Evolutionary conservation across 2,329 filamentous ascomycete genomes (phyloP).

Genomic region (Domatiomyces globalis): DNA sequence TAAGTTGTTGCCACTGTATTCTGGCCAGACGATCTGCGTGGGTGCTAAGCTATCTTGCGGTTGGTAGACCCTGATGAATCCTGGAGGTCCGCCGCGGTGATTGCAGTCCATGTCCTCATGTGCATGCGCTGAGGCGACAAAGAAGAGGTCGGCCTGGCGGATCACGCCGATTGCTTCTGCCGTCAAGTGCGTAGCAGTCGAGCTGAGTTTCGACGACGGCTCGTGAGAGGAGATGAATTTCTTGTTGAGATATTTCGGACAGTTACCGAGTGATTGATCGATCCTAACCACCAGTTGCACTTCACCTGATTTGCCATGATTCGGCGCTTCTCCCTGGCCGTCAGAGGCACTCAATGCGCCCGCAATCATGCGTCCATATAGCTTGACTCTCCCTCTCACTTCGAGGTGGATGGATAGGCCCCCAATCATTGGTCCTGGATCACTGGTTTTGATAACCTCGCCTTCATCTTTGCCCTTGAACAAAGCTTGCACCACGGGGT

Average conservation of each 20-base stretch:
- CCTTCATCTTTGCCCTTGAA: constrained; percentile 36
- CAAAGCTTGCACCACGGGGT: constrained; percentile 56
- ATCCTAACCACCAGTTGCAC: constrained; percentile 53
- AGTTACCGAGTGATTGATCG: constrained; percentile 49
- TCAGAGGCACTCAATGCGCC: constrained; percentile 37
- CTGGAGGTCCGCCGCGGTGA: constrained; percentile 58
- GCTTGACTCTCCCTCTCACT: constrained; percentile 56
- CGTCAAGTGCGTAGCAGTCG: constrained; percentile 36
- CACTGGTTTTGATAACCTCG: constrained; percentile 29
- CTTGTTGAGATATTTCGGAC: constrained; percentile 61
- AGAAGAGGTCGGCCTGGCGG: constrained; percentile 56
- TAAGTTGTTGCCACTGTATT: constrained; percentile 70
- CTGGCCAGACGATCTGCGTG: constrained; percentile 56
- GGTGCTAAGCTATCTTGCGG: constrained; percentile 33
- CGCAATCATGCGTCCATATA: constrained; percentile 55
- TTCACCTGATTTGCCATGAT: constrained; percentile 21
- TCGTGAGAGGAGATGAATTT: constrained; percentile 45
- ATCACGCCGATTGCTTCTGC: constrained; percentile 46
- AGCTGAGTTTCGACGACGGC: constrained; percentile 40
- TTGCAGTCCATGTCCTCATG: constrained; percentile 66
- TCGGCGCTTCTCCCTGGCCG: constrained; percentile 17
- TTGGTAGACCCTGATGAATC: constrained; percentile 51
- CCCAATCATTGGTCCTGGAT: constrained; percentile 39
- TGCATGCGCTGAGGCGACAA: constrained; percentile 55
- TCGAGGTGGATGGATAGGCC: constrained; percentile 51